Evolutionary conservation across 176 grass and related monocot species (phyloP).

Genomic region (Oryza punctata): DNA sequence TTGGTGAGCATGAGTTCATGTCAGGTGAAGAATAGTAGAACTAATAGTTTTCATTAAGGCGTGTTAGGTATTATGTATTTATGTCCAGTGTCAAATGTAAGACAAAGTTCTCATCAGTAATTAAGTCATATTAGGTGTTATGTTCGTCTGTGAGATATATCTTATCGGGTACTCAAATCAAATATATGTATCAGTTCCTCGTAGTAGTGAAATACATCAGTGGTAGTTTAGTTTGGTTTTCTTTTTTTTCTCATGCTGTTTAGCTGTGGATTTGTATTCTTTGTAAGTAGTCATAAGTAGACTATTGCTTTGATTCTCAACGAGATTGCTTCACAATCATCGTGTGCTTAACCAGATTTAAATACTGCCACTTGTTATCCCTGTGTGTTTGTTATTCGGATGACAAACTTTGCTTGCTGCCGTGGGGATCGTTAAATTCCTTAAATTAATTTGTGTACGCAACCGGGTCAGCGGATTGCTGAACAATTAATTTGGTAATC

Average conservation of each 20-base stretch:
- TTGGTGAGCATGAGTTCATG: background rate
- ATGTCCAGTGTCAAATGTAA: background rate
- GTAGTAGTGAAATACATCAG: background rate
- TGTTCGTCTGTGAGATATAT: constrained; percentile 7
- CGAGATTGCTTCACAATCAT: background rate
- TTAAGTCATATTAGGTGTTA: background rate
- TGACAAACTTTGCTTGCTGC: too few species aligned
- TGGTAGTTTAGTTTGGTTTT: background rate
- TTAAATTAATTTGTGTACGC: background rate
- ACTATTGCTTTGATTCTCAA: too few species aligned
- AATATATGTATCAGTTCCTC: background rate
- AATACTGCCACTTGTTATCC: too few species aligned
- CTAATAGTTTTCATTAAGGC: background rate
- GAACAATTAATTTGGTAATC: too few species aligned
- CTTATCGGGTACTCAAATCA: background rate
- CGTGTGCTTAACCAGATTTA: background rate
- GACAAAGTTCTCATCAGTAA: background rate
- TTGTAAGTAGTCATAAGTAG: too few species aligned
- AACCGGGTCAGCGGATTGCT: background rate
- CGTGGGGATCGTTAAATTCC: too few species aligned
- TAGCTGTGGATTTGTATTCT: too few species aligned
- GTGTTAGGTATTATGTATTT: background rate
- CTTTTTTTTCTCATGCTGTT: background rate
- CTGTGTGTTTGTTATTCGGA: too few species aligned
- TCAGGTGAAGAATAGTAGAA: background rate